Evolutionary conservation across 495 filamentous ascomycete genomes (phyloP).

Genomic region (Penicillium canescens): DNA sequence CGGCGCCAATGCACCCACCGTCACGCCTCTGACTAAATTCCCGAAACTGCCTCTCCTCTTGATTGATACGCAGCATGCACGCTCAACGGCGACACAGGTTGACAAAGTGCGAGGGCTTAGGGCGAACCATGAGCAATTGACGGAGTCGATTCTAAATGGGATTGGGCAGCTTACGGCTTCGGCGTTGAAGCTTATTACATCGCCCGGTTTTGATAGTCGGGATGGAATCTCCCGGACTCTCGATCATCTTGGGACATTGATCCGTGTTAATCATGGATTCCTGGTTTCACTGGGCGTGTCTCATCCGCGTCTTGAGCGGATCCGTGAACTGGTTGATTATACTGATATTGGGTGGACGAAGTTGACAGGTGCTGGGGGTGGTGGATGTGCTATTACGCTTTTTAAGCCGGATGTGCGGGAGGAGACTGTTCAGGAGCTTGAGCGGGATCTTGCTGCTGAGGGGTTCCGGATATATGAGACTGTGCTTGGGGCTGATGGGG

Average conservation of each 20-base stretch:
- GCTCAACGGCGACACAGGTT: slow-evolving; percentile 81
- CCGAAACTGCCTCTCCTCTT: slow-evolving; percentile 87
- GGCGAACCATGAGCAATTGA: slow-evolving; percentile 66
- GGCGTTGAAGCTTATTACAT: slow-evolving; percentile 67
- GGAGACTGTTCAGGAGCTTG: slow-evolving; percentile 57
- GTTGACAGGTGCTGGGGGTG: slow-evolving; percentile 93
- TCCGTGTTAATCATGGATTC: slow-evolving; percentile 90
- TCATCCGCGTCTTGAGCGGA: slow-evolving; percentile 87
- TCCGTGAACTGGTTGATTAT: slow-evolving; percentile 86
- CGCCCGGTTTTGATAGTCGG: slow-evolving; percentile 57
- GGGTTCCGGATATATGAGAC: slow-evolving; percentile 82
- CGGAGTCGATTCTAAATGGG: slow-evolving; percentile 74
- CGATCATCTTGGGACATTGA: slow-evolving; percentile 77
- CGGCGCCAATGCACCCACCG: slow-evolving; percentile 71
- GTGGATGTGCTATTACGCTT: slow-evolving; percentile 90
- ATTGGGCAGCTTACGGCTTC: slow-evolving; percentile 80
- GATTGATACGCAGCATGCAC: slow-evolving; percentile 80
- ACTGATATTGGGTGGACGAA: slow-evolving; percentile 93
- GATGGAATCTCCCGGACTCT: slow-evolving; percentile 52
- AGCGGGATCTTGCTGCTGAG: slow-evolving; percentile 67
- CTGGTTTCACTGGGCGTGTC: slow-evolving; percentile 87
- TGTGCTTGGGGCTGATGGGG: slow-evolving; percentile 84
- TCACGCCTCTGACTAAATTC: slow-evolving; percentile 76
- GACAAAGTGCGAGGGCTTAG: slow-evolving; percentile 78
- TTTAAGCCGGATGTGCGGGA: slow-evolving; percentile 61